A percentile compares a stretch with the other conserved stretches of the same genome.
Conservation (phyloP, 2,329 filamentous ascomycete species). For the Ceratocystis diversiconidia region DNA sequence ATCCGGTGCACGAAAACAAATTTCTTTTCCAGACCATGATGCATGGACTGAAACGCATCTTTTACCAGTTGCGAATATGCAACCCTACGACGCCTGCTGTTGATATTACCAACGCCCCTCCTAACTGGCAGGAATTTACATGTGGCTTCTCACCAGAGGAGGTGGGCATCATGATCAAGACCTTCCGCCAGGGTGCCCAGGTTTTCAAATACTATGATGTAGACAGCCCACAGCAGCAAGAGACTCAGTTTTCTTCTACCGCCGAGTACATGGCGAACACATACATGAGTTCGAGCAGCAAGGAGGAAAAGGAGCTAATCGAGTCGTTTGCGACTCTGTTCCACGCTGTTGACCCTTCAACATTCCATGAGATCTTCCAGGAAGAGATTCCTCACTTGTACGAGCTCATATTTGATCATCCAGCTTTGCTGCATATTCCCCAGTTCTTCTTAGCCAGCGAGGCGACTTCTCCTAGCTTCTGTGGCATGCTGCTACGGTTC, state of each 20-base stretch:
- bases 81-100: conserved; percentile 49
- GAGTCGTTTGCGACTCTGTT: conserved; percentile 98
- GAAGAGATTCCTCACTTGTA: conserved; percentile 94
- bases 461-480: conserved; percentile 92
- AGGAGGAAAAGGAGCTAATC: conserved; percentile 92
- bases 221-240: conserved; percentile 45
- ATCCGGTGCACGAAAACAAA: conserved; percentile 92
- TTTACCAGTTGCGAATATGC: conserved; percentile 85
- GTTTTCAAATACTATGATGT: conserved; percentile 96
- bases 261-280: conserved; percentile 90
- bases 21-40: conserved; percentile 95
- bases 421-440: conserved; percentile 81
- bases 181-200: conserved; percentile 90
- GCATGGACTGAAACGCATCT: conserved; percentile 77
- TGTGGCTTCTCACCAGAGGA: conserved; percentile 96
- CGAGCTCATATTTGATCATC: conserved; percentile 95
- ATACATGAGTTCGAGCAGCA: conserved; percentile 83
- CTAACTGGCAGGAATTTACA: conserved; percentile 89
- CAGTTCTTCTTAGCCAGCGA: conserved; percentile 99
- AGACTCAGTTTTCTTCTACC: conserved; percentile 37
- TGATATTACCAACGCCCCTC: conserved; percentile 62
- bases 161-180: conserved; percentile 86
- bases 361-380: conserved; percentile 96
- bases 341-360: conserved; percentile 94
- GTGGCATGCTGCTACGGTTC: conserved; percentile 93